Percentiles rank a stretch among this genome's conserved stretches.
These are phyloP conservation scores for Asterochloris sp. DNA, from an alignment of 139 green algal genomes.

Conservation along the genomic window DNA sequence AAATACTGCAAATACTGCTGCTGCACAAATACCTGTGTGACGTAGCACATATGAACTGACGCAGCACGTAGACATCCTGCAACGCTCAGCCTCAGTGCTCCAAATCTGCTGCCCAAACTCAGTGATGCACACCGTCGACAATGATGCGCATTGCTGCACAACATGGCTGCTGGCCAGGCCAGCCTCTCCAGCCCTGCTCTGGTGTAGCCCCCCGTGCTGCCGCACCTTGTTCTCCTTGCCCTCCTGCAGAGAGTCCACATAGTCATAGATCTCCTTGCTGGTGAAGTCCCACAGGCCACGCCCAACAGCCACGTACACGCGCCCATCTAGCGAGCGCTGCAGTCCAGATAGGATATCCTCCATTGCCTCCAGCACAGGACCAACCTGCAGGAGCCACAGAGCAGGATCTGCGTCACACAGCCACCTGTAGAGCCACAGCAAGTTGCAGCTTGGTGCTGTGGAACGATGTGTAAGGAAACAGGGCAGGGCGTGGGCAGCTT, in stretches of 20 bases:
- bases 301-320: slow-evolving; percentile 50
- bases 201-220: no score
- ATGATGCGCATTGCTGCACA: no score
- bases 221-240: slow-evolving; percentile 28
- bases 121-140: no score
- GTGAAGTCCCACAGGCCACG: slow-evolving; percentile 60
- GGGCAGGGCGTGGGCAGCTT: no score
- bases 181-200: no score
- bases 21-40: no score
- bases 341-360: slow-evolving; percentile 41
- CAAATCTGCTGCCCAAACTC: no score
- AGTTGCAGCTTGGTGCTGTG: background rate
- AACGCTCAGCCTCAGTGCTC: no score
- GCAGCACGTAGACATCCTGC: no score
- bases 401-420: background rate
- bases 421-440: background rate
- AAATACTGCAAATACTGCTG: no score
- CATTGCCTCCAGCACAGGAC: slow-evolving; percentile 37
- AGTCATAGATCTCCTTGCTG: slow-evolving; percentile 49
- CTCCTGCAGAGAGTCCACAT: slow-evolving; percentile 49
- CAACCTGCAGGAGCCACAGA: slow-evolving; percentile 14
- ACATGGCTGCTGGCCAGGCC: no score
- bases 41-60: no score
- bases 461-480: background rate
- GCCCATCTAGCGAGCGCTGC: slow-evolving; percentile 36